phyloP scores from a whole-genome alignment of 768 basidiomycete species.

The Mycena indigotica region DNA sequence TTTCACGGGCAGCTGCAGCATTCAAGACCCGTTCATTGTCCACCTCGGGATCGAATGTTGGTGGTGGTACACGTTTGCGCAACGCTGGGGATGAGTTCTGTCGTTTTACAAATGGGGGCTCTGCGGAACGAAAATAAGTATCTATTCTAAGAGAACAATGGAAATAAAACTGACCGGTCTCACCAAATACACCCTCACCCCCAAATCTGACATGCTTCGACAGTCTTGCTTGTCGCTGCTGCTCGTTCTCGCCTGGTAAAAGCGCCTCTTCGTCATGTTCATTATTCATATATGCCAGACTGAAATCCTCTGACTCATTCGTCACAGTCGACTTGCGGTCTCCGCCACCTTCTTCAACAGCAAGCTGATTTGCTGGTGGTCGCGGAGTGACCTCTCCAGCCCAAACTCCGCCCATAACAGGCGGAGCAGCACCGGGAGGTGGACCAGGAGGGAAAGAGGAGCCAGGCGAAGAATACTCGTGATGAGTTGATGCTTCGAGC shows the following conservation, averaged over 20 bases:
- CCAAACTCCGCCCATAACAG: conserved; percentile 37
- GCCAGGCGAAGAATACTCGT: background rate
- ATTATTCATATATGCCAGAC: conserved; percentile 32
- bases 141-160: background rate
- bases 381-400: conserved; percentile 31
- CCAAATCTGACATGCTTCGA: conserved; percentile 49
- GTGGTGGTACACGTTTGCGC: conserved; percentile 38
- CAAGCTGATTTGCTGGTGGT: conserved; percentile 27
- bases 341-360: conserved; percentile 17
- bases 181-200: conserved; percentile 41
- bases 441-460: conserved; percentile 34
- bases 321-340: conserved; percentile 11
- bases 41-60: conserved; percentile 40
- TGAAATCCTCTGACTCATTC: conserved; percentile 25
- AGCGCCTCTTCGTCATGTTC: background rate
- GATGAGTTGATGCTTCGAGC: conserved; percentile 24
- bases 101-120: conserved; percentile 13
- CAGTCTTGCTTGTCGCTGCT: conserved; percentile 12
- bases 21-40: conserved; percentile 61
- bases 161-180: conserved; percentile 12
- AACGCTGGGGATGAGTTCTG: conserved; percentile 6
- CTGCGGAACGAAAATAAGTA: background rate
- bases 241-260: conserved; percentile 15
- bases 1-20: conserved; percentile 69
- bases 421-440: conserved; percentile 43